Percentiles rank a stretch among this genome's conserved stretches.
Conservation (phyloP, 352 stramenopile species). For the Globisporangium echinulatum region DNA sequence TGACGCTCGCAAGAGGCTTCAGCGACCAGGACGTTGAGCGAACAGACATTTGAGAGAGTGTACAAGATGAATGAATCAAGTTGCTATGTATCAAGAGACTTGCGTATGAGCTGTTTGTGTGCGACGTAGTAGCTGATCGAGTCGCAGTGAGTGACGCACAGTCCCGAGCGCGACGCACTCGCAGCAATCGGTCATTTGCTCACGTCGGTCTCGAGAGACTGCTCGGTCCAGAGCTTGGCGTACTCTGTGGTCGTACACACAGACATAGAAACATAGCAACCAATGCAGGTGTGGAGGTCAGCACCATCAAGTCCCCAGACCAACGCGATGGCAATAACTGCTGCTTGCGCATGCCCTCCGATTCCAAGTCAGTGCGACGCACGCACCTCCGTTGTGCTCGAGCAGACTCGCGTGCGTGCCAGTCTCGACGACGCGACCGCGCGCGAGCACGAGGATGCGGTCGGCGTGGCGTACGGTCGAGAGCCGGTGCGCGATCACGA, state of each 20-base stretch:
- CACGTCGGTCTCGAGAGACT: slow-evolving; percentile 23
- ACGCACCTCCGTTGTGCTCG: slow-evolving; percentile 31
- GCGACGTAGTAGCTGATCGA: too few species aligned
- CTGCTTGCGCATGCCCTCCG: too few species aligned
- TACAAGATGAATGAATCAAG: too few species aligned
- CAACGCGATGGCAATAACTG: not conserved
- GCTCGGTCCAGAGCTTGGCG: slow-evolving; percentile 32
- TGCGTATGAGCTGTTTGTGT: too few species aligned
- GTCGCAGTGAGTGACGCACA: not conserved
- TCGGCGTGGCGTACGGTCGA: slow-evolving; percentile 71
- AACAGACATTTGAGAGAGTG: too few species aligned
- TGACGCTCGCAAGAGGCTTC: too few species aligned
- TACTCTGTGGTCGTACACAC: slow-evolving; percentile 17
- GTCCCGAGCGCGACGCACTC: not conserved
- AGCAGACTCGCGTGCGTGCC: slow-evolving; percentile 41
- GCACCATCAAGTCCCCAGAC: not conserved
- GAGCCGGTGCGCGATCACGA: slow-evolving; percentile 80
- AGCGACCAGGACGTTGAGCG: too few species aligned
- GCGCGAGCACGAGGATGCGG: slow-evolving; percentile 58
- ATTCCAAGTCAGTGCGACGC: too few species aligned
- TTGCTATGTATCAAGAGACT: too few species aligned
- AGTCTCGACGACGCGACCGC: slow-evolving; percentile 42
- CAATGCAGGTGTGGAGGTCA: not conserved
- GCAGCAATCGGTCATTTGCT: not conserved
- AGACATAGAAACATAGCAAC: slow-evolving; percentile 2